Base-by-base conservation (phyloP, 352 stramenopile species). In the Phytophthora colocasiae region DNA sequence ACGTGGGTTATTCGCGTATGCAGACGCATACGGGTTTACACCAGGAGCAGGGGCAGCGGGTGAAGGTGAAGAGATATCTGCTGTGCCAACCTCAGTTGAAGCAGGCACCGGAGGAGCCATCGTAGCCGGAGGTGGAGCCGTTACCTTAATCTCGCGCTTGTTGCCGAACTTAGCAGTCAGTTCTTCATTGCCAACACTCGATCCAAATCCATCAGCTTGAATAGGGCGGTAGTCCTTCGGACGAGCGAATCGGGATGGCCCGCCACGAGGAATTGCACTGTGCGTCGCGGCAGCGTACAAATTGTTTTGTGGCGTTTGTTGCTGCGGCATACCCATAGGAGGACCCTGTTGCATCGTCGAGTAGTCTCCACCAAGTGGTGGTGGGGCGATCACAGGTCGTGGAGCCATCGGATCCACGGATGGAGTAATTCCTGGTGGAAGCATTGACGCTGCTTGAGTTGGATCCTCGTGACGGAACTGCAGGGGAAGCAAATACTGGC, bases 161-260 rank as follows among this genome's bases (percentile, higher is more conserved):
- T 97, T 97, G 54, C 90, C 90, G 60, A 93, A 97, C 70, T 96
- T 97, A 54, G 88, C 90, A 39, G 89, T 93, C 15, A 97, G 82
- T 43, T 90, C 78, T 26, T 93, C 82, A 54, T 97, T 97, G 49
- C 90, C 90, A 6, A 97, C 90, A 53, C 87, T 97, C 11, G 86
- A 89, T 39, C 91, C 90, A 57, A 97, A 97, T 26, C 90, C 90
- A 58, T 97, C 90, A 1, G 90, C 86, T 58, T 96, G 83, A 34
- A 97, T 96, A 19, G 87, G 85, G 31, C 89, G 88, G 54, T 92
- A 93, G 57, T 92, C 83, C 41, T 83, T 83, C 6, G 80, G 80
- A 34, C 84, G 84, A 59, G 89, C 80, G 19, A 77, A 72, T 34
- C 85, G 79, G 14, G 78, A 77, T 24, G 63, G 67, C 1, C 63